Evolutionary conservation across 2,329 filamentous ascomycete species (phyloP), one percentile per base, ranked within the genome.

Genomic region (Ophiostoma novo-ulmi): DNA sequence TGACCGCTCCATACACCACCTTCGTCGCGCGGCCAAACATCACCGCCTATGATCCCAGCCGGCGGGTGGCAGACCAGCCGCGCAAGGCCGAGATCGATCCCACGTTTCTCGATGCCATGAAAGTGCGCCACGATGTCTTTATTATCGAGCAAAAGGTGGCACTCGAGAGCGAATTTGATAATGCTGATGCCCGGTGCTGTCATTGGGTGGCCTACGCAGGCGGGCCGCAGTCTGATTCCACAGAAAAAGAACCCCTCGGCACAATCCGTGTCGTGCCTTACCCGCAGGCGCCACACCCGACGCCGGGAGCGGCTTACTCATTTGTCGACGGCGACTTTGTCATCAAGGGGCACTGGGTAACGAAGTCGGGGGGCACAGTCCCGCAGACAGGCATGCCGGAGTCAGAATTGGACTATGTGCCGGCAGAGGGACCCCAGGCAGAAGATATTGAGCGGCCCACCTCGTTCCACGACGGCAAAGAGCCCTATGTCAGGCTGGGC

Each of bases 171-270:
- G 94, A 98, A 79, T 85, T 92, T 74, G 94, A 97, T 81, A 81
- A 84, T 0, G 93, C 97, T 77, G 94, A 98, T 78, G 75, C 85
- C 0, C 86, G 91, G 48, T 89, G 88, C 75, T 94, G 89, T 80
- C 93, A 97, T 79, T 97, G 92, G 91, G 89, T 97, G 39, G 83
- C 89, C n/a, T 97, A 97, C 79, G 87, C 88, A 7, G 80, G 78
- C 3, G 79, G 20, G 22, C n/a, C 31, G 31, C 2, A 3, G 48
- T n/a, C 48, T n/a, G 55, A 31, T 2, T 38, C 31, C 38, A 20
- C 26, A 17, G 31, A 64, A 38, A 20, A 17, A 36, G 31, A 44
- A 44, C n/a, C 26, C 68, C 87, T 94, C 69, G 93, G 90, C 8
- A 92, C 91, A 1, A 85, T 97, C 72, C 88, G 94, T 31, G 82